Evolutionary conservation across 2,329 filamentous ascomycete species (phyloP), one percentile per base, ranked within the genome.

Genomic region (Raffaelea albimanens): DNA sequence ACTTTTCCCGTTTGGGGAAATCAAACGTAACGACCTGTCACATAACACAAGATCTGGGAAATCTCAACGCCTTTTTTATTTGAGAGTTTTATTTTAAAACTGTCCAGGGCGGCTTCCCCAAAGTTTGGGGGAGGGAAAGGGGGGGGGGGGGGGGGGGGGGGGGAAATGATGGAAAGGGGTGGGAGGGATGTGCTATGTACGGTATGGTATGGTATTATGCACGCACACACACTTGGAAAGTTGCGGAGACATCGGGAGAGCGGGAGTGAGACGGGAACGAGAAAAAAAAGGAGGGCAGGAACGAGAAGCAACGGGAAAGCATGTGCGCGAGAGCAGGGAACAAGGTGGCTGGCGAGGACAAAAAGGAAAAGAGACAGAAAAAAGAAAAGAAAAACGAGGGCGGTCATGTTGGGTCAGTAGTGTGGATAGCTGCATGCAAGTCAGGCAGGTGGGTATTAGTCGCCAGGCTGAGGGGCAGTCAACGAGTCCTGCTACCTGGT

Each of bases 31-130:
- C 34, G 64, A 71, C 61, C 57, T 64, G 65, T 72, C 69, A 72
- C 67, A 67, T 73, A 60, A 57, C 63, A 74, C 71, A 69, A 71
- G 70, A 74, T 74, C 70, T 70, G 57, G 55, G 58, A 36, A 60
- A 52, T 59, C 57, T 59, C 59, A 60, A 38, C 34, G 34, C 29
- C 18, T 42, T 44, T 50, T 47, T 48, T 40, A 52, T 55, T 25
- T 1, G 16, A 19, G 23, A 55, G 53, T 50, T 46, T 57, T 49
- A 52, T 45, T 51, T 48, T 50, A 43, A 43, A 48, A 39, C 22
- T 34, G 40, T 40, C 14, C 21, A n/a, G 23, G 40, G 22, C 13
- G 40, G 40, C 8, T n/a, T n/a, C n/a, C n/a, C 10, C 16, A 3
- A 14, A 33, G 40, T 23, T 16, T 40, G 13, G 19, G 10, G 20